These are phyloP conservation scores for Coniochaeta ligniaria DNA, from an alignment of 2,329 filamentous ascomycete genomes.

Conservation along the genomic window DNA sequence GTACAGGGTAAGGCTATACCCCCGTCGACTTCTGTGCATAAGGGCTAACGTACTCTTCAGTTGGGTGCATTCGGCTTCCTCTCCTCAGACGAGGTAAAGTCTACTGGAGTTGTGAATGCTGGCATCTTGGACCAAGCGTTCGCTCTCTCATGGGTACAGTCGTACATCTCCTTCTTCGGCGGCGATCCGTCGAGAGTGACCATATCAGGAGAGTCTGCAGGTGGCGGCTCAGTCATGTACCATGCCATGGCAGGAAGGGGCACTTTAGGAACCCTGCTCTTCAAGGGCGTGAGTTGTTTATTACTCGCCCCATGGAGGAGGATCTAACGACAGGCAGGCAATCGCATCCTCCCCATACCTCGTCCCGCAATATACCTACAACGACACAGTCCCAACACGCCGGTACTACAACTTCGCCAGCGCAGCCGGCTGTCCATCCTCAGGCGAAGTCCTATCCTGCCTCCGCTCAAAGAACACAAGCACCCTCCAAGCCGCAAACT, in stretches of 20 bases:
- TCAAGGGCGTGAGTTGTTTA: background rate
- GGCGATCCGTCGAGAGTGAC: conserved; percentile 18
- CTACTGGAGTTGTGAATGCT: conserved; percentile 13
- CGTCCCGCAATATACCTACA: conserved; percentile 41
- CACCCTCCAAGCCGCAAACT: conserved; percentile 27
- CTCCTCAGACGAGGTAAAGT: conserved; percentile 41
- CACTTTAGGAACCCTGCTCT: background rate
- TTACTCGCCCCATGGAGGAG: background rate
- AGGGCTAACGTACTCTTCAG: background rate
- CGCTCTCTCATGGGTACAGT: conserved; percentile 18
- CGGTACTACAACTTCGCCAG: conserved; percentile 25
- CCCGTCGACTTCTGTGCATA: background rate
- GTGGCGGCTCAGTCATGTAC: conserved; percentile 17
- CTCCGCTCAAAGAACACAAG: conserved; percentile 23
- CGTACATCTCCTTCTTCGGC: conserved; percentile 18
- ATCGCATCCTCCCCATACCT: conserved; percentile 39
- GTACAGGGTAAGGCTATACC: conserved; percentile 11
- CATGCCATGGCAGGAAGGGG: background rate
- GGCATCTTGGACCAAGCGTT: conserved; percentile 18
- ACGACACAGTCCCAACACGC: conserved; percentile 20
- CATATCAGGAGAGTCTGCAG: conserved; percentile 20
- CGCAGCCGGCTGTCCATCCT: conserved; percentile 21
- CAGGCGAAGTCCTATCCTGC: conserved; percentile 23
- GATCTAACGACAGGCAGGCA: conserved; percentile 2
- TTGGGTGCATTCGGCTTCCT: conserved; percentile 49